Evolutionary conservation across 257 asterid genomes (phyloP), one percentile per base, ranked within the genome.

Genomic region (Orobanche coerulescens): DNA sequence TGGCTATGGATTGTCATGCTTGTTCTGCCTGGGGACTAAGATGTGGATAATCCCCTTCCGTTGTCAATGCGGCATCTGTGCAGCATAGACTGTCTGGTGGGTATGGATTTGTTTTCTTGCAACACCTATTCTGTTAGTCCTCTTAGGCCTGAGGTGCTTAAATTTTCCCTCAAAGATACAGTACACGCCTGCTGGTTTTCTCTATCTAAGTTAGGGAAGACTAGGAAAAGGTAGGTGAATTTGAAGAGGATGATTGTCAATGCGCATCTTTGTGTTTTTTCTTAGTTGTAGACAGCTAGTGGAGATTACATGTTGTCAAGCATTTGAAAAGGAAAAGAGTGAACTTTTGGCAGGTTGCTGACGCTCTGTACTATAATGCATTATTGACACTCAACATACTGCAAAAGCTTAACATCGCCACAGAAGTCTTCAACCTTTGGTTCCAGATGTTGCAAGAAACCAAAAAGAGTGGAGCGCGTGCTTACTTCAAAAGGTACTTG

Each of bases 351-450:
- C 79, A 93, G 98, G 83, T 93, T 54, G 96, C 98, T 66, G 96
- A 86, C 76, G 92, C 95, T 73, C 87, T 93, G 43, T 93, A 86
- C 73, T 93, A 93, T 50, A 93, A 93, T 77, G 78, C 98, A 26
- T 64, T 81, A 3, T 71, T 86, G 68, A 73, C 97, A 1, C 88
- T 89, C 67, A 78, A 33, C 76, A 80, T 89, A 70, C 74, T 93
- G 68, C 98, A 93, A 76, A 89, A 84, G 82, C 95, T 89, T 59
- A 88, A 85, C 68, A 83, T 86, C 59, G 93, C 95, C 58, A 77
- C 97, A 10, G 94, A 93, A 65, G 83, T 93, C 60, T 93, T 93
- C 74, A 83, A 69, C 80, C 97, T 89, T 60, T 93, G 98, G 98
- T 93, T 93, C 79, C 94, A 86, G 63, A 81, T 93, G 97, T 73